These are phyloP conservation scores for Coemansia sp. DNA, from an alignment of 371 early-diverging fungal genomes.

Conservation along the genomic window DNA sequence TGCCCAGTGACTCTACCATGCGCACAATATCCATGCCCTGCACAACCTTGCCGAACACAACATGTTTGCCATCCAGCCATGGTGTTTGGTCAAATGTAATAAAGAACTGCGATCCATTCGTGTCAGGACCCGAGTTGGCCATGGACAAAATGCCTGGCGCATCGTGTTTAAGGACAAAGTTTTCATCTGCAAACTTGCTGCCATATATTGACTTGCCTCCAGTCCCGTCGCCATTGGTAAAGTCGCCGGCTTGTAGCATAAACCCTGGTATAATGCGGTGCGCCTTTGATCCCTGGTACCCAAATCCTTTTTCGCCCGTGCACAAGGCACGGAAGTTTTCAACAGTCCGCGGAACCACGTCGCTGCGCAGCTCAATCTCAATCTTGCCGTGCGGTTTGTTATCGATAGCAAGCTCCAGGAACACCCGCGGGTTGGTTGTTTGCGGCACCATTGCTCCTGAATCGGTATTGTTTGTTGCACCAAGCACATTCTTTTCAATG, in stretches of 20 bases:
- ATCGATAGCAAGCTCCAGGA: slow-evolving; percentile 59
- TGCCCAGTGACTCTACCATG: slow-evolving; percentile 68
- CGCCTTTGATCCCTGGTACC: slow-evolving; percentile 77
- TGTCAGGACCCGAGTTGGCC: slow-evolving; percentile 93
- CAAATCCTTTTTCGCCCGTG: slow-evolving; percentile 69
- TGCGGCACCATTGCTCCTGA: not conserved
- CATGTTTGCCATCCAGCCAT: slow-evolving; percentile 97
- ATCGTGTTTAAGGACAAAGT: slow-evolving; percentile 79
- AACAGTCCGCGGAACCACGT: slow-evolving; percentile 80
- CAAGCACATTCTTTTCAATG: slow-evolving; percentile 62
- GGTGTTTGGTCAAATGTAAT: slow-evolving; percentile 82
- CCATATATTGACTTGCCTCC: slow-evolving; percentile 90
- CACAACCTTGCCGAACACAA: slow-evolving; percentile 78
- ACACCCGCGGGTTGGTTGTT: slow-evolving; percentile 53
- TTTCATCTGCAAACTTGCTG: slow-evolving; percentile 80
- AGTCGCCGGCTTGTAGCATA: slow-evolving; percentile 89
- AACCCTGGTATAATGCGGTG: slow-evolving; percentile 88
- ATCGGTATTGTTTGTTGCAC: not conserved
- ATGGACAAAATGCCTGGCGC: slow-evolving; percentile 84
- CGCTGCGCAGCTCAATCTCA: slow-evolving; percentile 74
- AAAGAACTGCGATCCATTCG: slow-evolving; percentile 98
- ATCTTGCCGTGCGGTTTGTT: slow-evolving; percentile 67
- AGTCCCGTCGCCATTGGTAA: slow-evolving; percentile 80
- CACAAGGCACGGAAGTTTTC: slow-evolving; percentile 95
- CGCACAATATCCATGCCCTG: slow-evolving; percentile 94